Base-by-base conservation (phyloP, 2,329 filamentous ascomycete genomes). In the Calonectria pseudoreteaudii region DNA sequence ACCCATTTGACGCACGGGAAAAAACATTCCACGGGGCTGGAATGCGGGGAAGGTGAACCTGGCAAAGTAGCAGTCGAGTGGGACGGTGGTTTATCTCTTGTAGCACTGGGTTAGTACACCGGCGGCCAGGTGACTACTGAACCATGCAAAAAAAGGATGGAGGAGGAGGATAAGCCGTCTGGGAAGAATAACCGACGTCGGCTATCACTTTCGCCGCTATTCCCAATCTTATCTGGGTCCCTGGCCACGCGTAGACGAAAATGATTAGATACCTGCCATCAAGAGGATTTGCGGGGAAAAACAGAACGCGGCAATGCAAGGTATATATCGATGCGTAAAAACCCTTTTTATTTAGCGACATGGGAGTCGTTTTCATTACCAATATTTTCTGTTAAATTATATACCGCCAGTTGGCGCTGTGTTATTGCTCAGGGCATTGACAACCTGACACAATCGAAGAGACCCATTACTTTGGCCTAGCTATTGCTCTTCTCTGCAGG, bases 101-200 rank as follows among this genome's bases (percentile, higher is more conserved):
- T 38, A 62, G 41, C 34, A 41, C 9, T 26, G 56, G 56, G 34
- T 30, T 41, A 30, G 23, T 28, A 23, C 36, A 36, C 34, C 34
- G 16, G 16, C 16, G 56, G 36, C 49, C 49, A 56, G 34, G 34
- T 28, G 23, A 67, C 36, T 13, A 23, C 13, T 41, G 34, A 62
- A 62, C 34, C 56, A 62, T 62, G 56, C n/a, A 41, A 20, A 60
- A 41, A 20, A 60, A 41, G 23, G 56, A 62, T 18, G 34, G 41
- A 38, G 56, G 56, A 62, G 34, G 41, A 38, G 56, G 56, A 62
- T 62, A 41, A 28, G 31, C 56, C 31, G 36, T 36, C 53, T 60
- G 13, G n/a, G 56, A 34, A 38, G 34, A 36, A 60, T 60, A 60
- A 60, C 56, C 56, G 56, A 62, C 56, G 56, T 62, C 56, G 56